Base-by-base conservation (phyloP, 164 flowering plant genomes). In the Dillenia suffruticosa region DNA sequence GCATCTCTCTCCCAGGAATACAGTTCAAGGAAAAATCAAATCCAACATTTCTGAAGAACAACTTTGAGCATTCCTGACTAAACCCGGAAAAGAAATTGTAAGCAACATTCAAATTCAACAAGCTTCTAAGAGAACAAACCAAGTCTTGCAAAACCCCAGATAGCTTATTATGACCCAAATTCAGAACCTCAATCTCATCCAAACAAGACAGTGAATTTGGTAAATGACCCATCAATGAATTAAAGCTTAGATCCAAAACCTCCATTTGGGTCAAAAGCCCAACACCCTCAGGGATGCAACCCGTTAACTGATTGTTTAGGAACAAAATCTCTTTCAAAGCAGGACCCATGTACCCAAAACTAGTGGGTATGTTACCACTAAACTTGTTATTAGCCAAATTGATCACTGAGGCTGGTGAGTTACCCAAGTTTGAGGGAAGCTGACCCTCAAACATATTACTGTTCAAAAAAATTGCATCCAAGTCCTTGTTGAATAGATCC, bases 31-130 rank as follows among this genome's bases (percentile, higher is more conserved):
- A 72, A 72, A 91, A 79, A 80, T 88, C 93, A 60, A 91, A 85
- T 8, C 90, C 95, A 61, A 75, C 75, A 67, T 75, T 76, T 24
- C 84, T 78, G 56, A 64, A 68, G 22, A 54, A 68, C 74, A 81
- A 50, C 55, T 72, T 82, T 11, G 64, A 16, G 54, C 98, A 94
- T 15, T 81, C 84, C 51, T 74, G 88, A 57, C 78, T 69, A 56
- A 86, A 77, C 83, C 97, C 97, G 54, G 98, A 87, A 56, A 94
- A 82, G 83, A 90, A 90, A 78, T 94, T 94, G 74, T 71, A 82
- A 14, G 95, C 70, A 24, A 87, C 83, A 7, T 87, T 87, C 52
- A 90, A 70, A 76, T 90, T 86, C 62, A 76, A 15, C 9, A 94
- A 72, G 68, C 74, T 89, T 48, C 63, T 79, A 52, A 87, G 49